Percentiles rank a stretch among this genome's conserved stretches.
Conservation (phyloP, 495 filamentous ascomycete genomes). For the Neurospora terricola region DNA sequence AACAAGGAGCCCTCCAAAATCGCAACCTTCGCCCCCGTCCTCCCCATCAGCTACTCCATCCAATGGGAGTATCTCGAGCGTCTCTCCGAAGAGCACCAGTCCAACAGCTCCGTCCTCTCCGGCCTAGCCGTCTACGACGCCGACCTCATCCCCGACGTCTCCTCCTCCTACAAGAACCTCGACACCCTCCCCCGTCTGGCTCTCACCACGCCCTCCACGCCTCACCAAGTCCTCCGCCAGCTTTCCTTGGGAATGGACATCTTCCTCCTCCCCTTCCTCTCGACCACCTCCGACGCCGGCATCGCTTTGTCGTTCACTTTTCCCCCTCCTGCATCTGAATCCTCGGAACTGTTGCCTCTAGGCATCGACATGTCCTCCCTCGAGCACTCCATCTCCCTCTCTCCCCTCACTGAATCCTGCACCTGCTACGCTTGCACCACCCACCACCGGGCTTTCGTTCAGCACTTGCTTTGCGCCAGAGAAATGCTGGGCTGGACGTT, state of each 20-base stretch:
- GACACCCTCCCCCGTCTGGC: constrained; percentile 60
- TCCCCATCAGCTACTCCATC: constrained; percentile 62
- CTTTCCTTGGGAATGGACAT: constrained; percentile 70
- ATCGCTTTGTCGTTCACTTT: constrained; percentile 78
- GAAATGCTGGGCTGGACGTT: constrained; percentile 97
- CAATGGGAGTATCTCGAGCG: constrained; percentile 70
- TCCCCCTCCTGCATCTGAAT: constrained; percentile 29
- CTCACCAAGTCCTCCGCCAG: constrained; percentile 65
- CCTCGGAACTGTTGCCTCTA: constrained; percentile 34
- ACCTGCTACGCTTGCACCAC: constrained; percentile 73
- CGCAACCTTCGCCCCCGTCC: constrained; percentile 66
- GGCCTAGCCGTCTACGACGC: constrained; percentile 79
- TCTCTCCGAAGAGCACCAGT: constrained; percentile 39
- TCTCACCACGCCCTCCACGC: constrained; percentile 54
- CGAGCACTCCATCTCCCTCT: constrained; percentile 44
- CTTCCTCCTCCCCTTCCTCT: constrained; percentile 65
- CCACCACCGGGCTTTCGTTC: constrained; percentile 79
- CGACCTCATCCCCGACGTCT: constrained; percentile 55
- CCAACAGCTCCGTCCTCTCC: constrained; percentile 40
- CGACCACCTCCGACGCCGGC: constrained; percentile 67
- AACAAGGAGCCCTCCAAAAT: constrained; percentile 21
- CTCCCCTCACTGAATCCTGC: constrained; percentile 52
- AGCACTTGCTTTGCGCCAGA: constrained; percentile 76
- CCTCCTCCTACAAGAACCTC: constrained; percentile 38
- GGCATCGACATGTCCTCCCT: constrained; percentile 66